These are phyloP conservation scores for Rhizopogon roseolus DNA, from an alignment of 768 basidiomycete species.

Conservation along the genomic window DNA sequence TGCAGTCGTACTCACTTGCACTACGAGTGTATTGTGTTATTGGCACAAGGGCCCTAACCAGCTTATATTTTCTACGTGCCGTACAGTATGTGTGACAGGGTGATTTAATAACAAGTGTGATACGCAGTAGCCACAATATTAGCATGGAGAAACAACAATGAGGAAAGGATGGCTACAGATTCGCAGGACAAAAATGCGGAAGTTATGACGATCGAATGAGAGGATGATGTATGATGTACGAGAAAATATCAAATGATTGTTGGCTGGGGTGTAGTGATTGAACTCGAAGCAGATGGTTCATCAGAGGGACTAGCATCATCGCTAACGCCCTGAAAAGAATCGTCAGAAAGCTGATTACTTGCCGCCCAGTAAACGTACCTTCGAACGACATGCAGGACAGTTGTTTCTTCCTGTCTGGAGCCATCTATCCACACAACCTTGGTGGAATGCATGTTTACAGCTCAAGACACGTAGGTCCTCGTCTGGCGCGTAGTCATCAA, in stretches of 20 bases:
- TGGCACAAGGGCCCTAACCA: not conserved
- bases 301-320: constrained; percentile 10
- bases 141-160: constrained; percentile 7
- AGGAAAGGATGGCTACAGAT: constrained; percentile 2
- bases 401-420: constrained; percentile 81
- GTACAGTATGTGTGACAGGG: not conserved
- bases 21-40: not conserved
- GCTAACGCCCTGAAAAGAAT: constrained; percentile 17
- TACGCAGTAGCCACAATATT: not conserved
- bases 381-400: constrained; percentile 86
- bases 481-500: constrained; percentile 77
- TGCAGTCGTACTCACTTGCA: not conserved
- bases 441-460: constrained; percentile 91
- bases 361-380: constrained; percentile 37
- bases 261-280: constrained; percentile 3
- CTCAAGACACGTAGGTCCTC: constrained; percentile 77
- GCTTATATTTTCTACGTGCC: not conserved
- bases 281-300: constrained; percentile 3
- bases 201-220: not conserved
- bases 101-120: not conserved
- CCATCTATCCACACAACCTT: constrained; percentile 85
- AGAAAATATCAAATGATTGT: constrained; percentile 6
- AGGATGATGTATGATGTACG: not conserved
- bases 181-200: constrained; percentile 11
- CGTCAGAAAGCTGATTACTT: not conserved